Percentiles rank a stretch among this genome's conserved stretches.
Evolutionary conservation across 176 grass and related monocot species (phyloP).

Genomic region (Coix lacrymajobi): DNA sequence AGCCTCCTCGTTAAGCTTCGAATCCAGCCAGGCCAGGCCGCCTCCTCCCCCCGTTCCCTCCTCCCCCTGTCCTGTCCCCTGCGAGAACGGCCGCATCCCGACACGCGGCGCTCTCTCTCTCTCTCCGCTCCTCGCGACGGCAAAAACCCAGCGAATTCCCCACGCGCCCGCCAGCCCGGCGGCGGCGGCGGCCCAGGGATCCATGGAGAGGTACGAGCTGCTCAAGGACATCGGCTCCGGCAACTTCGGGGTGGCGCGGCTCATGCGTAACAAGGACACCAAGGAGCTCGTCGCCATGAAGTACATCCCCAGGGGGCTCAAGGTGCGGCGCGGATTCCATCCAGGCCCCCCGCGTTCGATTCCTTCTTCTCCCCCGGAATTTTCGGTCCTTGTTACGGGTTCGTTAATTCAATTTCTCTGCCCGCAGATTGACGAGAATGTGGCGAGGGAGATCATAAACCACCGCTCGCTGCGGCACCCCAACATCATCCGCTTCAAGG

Average conservation of each 20-base stretch:
- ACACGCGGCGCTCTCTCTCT: no score
- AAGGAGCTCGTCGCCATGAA: constrained; percentile 95
- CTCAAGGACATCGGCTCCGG: constrained; percentile 80
- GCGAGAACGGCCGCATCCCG: background rate
- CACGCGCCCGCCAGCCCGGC: background rate
- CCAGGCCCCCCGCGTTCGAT: background rate
- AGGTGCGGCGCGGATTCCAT: constrained; percentile 23
- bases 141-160: background rate
- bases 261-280: constrained; percentile 85
- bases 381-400: background rate
- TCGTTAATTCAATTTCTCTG: background rate
- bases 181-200: background rate
- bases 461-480: constrained; percentile 85
- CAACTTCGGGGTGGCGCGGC: constrained; percentile 75
- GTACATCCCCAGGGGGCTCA: constrained; percentile 73
- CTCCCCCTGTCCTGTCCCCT: background rate
- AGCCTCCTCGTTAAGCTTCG: constrained; percentile 45
- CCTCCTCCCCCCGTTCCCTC: background rate
- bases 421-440: constrained; percentile 57
- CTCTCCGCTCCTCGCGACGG: background rate
- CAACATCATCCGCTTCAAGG: constrained; percentile 93
- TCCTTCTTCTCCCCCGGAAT: background rate
- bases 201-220: constrained; percentile 85
- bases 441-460: constrained; percentile 85
- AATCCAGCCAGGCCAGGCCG: constrained; percentile 1